These are phyloP conservation scores for Solanum rostratum DNA, from an alignment of 257 asterid genomes.

Conservation along the genomic window DNA sequence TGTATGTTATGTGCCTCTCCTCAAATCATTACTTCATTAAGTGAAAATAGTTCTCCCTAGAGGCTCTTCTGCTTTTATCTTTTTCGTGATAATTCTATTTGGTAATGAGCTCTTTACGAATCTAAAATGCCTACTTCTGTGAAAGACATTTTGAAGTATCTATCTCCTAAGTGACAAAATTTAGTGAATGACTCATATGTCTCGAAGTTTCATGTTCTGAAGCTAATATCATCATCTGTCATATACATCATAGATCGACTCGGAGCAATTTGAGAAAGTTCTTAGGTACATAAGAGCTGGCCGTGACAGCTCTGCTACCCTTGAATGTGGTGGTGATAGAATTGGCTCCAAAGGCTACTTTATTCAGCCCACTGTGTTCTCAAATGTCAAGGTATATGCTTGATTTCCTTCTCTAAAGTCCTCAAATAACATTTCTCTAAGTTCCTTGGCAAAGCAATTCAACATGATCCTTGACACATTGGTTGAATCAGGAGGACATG, in stretches of 20 bases:
- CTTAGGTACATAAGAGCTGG: conserved; percentile 61
- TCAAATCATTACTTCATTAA: not conserved
- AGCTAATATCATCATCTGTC: not conserved
- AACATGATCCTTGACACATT: not conserved
- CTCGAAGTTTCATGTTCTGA: not conserved
- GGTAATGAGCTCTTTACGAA: not conserved
- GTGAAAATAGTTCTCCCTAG: not conserved
- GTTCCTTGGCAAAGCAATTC: not conserved
- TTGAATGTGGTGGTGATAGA: conserved; percentile 69
- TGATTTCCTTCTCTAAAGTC: not conserved
- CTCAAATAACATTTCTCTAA: not conserved
- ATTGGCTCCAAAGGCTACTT: conserved; percentile 63
- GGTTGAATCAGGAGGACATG: conserved; percentile 47
- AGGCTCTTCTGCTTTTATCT: not conserved
- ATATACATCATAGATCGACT: conserved; percentile 37
- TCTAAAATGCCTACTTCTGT: not conserved
- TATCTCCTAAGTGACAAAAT: not conserved
- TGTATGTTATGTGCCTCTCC: not conserved
- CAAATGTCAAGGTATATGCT: conserved; percentile 54
- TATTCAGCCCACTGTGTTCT: conserved; percentile 69
- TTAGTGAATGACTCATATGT: not conserved
- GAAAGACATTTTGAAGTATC: not conserved
- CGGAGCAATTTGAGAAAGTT: conserved; percentile 56
- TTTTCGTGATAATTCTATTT: not conserved
- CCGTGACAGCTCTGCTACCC: conserved; percentile 39